A percentile compares a stretch with the other conserved stretches of the same genome.
phyloP scores from a whole-genome alignment of 768 basidiomycete genomes.

The Chalciporus sphaerocephalus region DNA sequence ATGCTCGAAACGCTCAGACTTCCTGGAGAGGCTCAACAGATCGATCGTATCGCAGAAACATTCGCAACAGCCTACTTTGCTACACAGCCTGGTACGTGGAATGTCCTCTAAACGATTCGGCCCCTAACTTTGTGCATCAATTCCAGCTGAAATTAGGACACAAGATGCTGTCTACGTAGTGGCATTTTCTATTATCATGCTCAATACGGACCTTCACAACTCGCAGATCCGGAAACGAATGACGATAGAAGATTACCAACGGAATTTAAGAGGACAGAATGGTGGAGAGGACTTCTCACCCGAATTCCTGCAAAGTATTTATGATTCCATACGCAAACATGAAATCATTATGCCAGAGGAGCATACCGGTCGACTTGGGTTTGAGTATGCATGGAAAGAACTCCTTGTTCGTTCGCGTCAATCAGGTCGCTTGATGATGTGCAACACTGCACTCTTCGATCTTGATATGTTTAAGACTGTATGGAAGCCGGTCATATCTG shows the following conservation, averaged over 20 bases:
- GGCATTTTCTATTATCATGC: constrained; percentile 94
- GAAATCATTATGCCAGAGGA: constrained; percentile 99
- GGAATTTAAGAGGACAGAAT: constrained; percentile 91
- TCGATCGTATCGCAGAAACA: constrained; percentile 87
- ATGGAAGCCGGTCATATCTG: constrained; percentile 92
- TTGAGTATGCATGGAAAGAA: constrained; percentile 99
- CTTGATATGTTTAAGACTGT: constrained; percentile 89
- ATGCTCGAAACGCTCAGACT: constrained; percentile 89
- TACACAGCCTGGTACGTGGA: constrained; percentile 60
- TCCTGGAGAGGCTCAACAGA: constrained; percentile 94
- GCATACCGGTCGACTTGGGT: constrained; percentile 92
- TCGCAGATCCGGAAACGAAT: constrained; percentile 95
- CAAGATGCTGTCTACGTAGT: constrained; percentile 94
- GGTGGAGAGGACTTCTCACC: constrained; percentile 75
- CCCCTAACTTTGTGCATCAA: neutral
- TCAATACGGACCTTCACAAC: constrained; percentile 96
- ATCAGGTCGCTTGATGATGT: constrained; percentile 70
- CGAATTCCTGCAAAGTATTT: constrained; percentile 88
- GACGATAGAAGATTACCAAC: constrained; percentile 90
- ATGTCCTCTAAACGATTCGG: neutral
- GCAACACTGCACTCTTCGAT: constrained; percentile 80
- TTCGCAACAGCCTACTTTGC: constrained; percentile 92
- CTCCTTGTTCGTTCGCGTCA: constrained; percentile 75
- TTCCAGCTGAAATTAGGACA: constrained; percentile 76
- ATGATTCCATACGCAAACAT: constrained; percentile 87